phyloP scores from a whole-genome alignment of 257 asterid genomes.

The Solanum piurae region DNA sequence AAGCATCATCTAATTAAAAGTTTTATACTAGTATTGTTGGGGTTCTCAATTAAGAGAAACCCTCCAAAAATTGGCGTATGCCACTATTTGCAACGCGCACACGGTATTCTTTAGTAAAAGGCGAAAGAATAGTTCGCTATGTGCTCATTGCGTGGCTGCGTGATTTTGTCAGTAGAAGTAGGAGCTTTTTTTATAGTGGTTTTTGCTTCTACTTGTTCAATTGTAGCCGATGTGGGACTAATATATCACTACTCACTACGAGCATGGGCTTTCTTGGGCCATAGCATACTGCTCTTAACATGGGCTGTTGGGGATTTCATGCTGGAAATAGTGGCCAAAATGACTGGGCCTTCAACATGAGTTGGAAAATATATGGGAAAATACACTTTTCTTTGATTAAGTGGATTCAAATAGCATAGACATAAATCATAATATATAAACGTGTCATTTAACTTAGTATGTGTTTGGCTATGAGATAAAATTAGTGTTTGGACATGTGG shows the following conservation, averaged over 20 bases:
- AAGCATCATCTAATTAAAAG: too few relatives aligned
- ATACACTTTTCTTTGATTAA: not conserved
- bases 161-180: accelerated
- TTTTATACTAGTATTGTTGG: not conserved
- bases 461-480: not conserved
- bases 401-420: too few relatives aligned
- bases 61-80: not conserved
- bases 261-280: not conserved
- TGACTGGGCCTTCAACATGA: not conserved
- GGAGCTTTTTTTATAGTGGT: not conserved
- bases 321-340: not conserved
- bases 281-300: not conserved
- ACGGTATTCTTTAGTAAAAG: conserved; percentile 16
- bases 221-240: not conserved
- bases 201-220: not conserved
- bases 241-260: not conserved
- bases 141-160: conserved; percentile 1
- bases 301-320: not conserved
- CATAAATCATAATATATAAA: too few relatives aligned
- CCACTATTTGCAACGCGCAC: not conserved
- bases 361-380: not conserved
- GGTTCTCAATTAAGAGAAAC: not conserved
- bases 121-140: conserved; percentile 12
- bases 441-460: not conserved
- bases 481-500: too few relatives aligned